These are phyloP conservation scores for Lentinula sp. DNA, from an alignment of 768 basidiomycete species.

Conservation along the genomic window DNA sequence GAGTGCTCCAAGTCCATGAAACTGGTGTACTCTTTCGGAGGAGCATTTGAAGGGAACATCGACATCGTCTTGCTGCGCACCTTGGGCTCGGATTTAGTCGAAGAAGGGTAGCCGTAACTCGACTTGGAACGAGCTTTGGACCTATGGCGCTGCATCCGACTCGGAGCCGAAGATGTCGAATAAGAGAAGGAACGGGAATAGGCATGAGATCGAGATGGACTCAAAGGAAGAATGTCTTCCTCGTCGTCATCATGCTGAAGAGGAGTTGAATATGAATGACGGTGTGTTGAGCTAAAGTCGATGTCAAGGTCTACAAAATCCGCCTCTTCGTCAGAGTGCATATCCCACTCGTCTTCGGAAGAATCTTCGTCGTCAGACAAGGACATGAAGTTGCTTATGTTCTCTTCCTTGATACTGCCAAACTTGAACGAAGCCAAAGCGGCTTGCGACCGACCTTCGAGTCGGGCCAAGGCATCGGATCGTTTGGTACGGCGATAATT, in stretches of 20 bases:
- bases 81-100: neutral
- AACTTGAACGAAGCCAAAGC: neutral
- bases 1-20: constrained; percentile 3
- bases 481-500: constrained; percentile 2
- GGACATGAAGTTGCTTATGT: constrained; percentile 4
- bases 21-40: neutral
- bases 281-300: constrained; percentile 3
- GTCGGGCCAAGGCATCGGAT: constrained; percentile 3
- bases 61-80: neutral
- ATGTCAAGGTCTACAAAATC: constrained; percentile 3
- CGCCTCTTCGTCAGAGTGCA: neutral
- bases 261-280: neutral
- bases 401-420: neutral
- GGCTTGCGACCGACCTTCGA: neutral
- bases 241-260: constrained; percentile 1
- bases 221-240: neutral
- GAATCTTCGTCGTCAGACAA: constrained; percentile 4
- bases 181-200: neutral
- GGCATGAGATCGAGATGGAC: neutral
- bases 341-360: constrained; percentile 3
- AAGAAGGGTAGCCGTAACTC: neutral
- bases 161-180: neutral
- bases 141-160: neutral
- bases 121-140: neutral
- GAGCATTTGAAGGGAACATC: neutral